Evolutionary conservation across 164 flowering plant genomes (phyloP), one percentile per base, ranked within the genome.

Genomic region (Stephania cephalantha): DNA sequence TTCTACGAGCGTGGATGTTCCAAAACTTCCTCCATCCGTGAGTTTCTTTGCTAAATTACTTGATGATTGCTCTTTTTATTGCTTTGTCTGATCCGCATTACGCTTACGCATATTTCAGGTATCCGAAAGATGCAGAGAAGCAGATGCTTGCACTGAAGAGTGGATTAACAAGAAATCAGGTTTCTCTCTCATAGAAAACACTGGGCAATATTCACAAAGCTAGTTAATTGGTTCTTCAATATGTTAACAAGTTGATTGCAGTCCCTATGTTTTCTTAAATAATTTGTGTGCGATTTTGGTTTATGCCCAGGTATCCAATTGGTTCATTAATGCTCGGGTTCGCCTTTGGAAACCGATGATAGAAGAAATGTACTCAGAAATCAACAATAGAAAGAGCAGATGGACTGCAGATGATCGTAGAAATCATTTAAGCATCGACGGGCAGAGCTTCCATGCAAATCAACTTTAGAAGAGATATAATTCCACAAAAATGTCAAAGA

Each of bases 21-120:
- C 93, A 95, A 71, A 95, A 95, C 82, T 95, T 95, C 76, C 96
- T 95, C 50, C 98, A 93, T 78, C 99, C 99, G 99, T 95, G 72
- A 89, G 94, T 77, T 74, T 46, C 73, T 29, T 61, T 22, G 9
- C 61, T 31, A 30, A n/a, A 66, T 18, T 0, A 7, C 29, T 13
- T 17, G 6, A 72, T 15, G 48, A 9, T 63, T 68, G 15, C 31
- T 5, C 55, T 48, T 48, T 48, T 48, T 48, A 12, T 12, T 8
- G 53, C 53, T 6, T 46, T 48, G 53, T 8, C 53, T 48, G 53
- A 48, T 48, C 53, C 13, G 9, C 53, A 48, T 48, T 48, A 35
- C 42, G 42, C 42, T 35, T 35, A 35, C 42, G 42, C 42, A 4
- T 1, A 31, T 79, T 83, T 82, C 85, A 95, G 99, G 89, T 95